phyloP scores from a whole-genome alignment of 345 rosid genomes.

The Carallia pectinifolia region DNA sequence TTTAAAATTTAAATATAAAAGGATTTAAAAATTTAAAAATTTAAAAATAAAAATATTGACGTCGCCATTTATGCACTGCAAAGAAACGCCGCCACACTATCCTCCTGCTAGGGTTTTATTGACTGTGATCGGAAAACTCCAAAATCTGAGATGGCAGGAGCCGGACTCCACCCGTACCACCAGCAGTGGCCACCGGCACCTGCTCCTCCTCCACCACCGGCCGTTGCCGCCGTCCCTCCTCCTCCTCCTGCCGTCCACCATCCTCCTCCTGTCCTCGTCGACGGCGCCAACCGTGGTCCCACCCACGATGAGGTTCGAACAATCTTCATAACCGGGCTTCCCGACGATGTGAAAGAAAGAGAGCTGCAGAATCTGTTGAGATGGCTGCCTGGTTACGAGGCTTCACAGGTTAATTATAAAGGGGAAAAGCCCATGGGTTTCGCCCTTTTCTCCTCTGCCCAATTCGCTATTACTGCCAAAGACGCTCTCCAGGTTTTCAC shows the following conservation, averaged over 20 bases:
- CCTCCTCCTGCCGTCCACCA: constrained; percentile 52
- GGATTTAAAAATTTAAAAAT: too few relatives aligned
- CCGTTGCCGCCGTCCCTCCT: constrained; percentile 41
- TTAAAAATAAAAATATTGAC: too few relatives aligned
- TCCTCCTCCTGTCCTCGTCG: constrained; percentile 51
- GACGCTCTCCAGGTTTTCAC: constrained; percentile 79
- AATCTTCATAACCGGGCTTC: constrained; percentile 87
- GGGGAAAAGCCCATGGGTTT: constrained; percentile 98
- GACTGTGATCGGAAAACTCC: not conserved
- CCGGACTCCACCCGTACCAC: constrained; percentile 88
- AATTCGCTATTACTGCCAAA: constrained; percentile 76
- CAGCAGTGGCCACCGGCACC: constrained; percentile 77
- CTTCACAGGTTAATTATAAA: constrained; percentile 89
- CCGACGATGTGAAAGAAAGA: constrained; percentile 94
- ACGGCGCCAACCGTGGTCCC: constrained; percentile 51
- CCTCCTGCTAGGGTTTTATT: constrained; percentile 8
- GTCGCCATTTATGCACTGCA: too few relatives aligned
- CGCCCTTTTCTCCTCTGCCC: constrained; percentile 81
- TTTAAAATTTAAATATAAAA: too few relatives aligned
- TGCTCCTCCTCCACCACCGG: constrained; percentile 62
- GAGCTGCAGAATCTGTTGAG: constrained; percentile 85
- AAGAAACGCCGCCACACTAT: too few relatives aligned
- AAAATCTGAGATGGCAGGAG: constrained; percentile 58
- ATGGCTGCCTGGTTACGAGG: constrained; percentile 98
- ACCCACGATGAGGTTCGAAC: constrained; percentile 90